phyloP scores from a whole-genome alignment of 345 rosid genomes.

The Pistacia atlantica region DNA sequence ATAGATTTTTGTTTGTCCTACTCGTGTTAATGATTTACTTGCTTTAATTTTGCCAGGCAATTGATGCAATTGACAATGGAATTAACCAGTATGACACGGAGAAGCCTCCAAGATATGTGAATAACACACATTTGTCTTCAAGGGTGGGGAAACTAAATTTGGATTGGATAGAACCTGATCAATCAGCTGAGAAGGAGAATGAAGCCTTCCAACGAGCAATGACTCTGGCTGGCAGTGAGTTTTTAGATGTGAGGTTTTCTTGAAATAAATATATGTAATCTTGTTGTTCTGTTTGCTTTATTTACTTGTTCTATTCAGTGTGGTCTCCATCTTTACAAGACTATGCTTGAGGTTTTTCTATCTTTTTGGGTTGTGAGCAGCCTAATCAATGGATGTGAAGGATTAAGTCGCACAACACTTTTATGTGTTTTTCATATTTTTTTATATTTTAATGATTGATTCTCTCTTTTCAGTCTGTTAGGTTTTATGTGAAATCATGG shows the following conservation, averaged over 20 bases:
- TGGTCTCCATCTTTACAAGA: neutral
- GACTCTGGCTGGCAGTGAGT: constrained; percentile 83
- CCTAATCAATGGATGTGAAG: neutral
- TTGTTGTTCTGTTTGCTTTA: constrained; percentile 4
- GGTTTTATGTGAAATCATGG: constrained; percentile 81
- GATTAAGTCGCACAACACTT: neutral
- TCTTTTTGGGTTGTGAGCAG: neutral
- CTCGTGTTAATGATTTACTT: neutral
- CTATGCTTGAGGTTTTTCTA: neutral
- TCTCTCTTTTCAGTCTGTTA: constrained; percentile 54
- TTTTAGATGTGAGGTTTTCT: constrained; percentile 62
- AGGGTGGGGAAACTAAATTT: constrained; percentile 86
- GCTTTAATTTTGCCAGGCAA: constrained; percentile 45
- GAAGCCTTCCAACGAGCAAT: constrained; percentile 79
- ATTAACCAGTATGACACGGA: constrained; percentile 79
- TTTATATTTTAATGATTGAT: constrained; percentile 4
- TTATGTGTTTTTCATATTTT: neutral
- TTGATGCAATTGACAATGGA: constrained; percentile 90
- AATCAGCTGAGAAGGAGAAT: constrained; percentile 85
- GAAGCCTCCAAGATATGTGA: constrained; percentile 84
- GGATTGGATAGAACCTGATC: constrained; percentile 93
- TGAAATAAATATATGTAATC: neutral
- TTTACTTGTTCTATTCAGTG: neutral
- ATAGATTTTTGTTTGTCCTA: neutral
- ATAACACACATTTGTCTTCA: constrained; percentile 79